phyloP scores from a whole-genome alignment of 2,329 filamentous ascomycete genomes.

The Leptographium galeiforme region DNA sequence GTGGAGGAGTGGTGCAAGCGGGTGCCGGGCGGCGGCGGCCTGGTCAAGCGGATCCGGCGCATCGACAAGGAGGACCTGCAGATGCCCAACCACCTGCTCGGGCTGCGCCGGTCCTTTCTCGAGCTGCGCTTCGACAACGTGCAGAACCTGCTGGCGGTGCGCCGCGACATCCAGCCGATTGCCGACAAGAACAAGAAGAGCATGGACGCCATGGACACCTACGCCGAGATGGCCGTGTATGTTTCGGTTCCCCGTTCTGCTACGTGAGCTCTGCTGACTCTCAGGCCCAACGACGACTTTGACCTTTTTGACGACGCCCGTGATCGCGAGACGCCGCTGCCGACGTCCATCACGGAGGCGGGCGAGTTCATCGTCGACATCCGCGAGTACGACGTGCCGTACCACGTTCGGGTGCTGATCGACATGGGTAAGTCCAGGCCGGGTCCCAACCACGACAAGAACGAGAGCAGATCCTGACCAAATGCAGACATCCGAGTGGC shows the following conservation, averaged over 20 bases:
- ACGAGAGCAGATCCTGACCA: too few relatives aligned
- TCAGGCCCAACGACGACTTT: conserved; percentile 47
- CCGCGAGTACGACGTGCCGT: conserved; percentile 96
- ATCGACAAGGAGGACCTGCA: conserved; percentile 86
- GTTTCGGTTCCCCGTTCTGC: conserved; percentile 16
- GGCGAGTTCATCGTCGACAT: conserved; percentile 98
- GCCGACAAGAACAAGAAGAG: conserved; percentile 96
- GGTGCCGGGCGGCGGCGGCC: conserved; percentile 60
- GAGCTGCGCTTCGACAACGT: conserved; percentile 83
- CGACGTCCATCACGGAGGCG: conserved; percentile 65
- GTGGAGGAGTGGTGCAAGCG: conserved; percentile 91
- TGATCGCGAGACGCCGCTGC: conserved; percentile 67
- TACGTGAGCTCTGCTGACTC: neutral
- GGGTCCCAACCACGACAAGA: neutral
- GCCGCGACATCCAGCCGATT: conserved; percentile 73
- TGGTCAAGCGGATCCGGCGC: conserved; percentile 63
- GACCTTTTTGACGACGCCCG: conserved; percentile 90
- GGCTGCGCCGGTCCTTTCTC: conserved; percentile 78
- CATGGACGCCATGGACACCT: conserved; percentile 94
- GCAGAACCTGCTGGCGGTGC: conserved; percentile 68
- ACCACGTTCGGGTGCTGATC: conserved; percentile 97
- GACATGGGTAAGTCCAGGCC: conserved; percentile 52
- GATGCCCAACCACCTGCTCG: conserved; percentile 91
- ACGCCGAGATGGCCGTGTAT: conserved; percentile 86
- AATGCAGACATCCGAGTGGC: conserved; percentile 75